Evolutionary conservation across 192 early-diverging fungal genomes (phyloP).

Genomic region (Thamnidium elegans): DNA sequence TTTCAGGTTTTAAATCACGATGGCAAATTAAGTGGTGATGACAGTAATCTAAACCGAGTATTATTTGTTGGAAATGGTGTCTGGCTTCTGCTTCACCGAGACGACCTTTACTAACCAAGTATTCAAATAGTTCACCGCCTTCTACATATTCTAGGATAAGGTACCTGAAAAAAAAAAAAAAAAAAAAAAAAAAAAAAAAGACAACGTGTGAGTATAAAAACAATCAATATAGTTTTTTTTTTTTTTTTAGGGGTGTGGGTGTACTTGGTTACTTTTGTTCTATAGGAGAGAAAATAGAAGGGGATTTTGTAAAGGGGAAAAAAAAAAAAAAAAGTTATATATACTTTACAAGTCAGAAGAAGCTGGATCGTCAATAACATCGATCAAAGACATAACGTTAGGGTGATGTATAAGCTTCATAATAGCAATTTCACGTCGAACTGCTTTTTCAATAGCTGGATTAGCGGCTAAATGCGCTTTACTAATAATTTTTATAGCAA

Average conservation of each 20-base stretch:
- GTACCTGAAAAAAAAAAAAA: slow-evolving; percentile 40
- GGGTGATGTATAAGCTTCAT: slow-evolving; percentile 54
- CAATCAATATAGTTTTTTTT: not conserved
- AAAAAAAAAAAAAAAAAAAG: slow-evolving; percentile 2
- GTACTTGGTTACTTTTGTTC: not conserved
- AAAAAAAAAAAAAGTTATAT: not conserved
- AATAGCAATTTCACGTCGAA: slow-evolving; percentile 53
- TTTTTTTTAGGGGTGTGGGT: not conserved
- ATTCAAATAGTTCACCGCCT: slow-evolving; percentile 73
- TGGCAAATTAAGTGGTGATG: slow-evolving; percentile 71
- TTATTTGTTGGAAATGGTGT: slow-evolving; percentile 72
- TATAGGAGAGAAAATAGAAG: not conserved
- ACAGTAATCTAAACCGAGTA: slow-evolving; percentile 62
- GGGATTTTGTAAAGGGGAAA: not conserved
- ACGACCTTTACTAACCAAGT: slow-evolving; percentile 60
- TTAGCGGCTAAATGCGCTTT: slow-evolving; percentile 47
- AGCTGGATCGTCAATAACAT: slow-evolving; percentile 41
- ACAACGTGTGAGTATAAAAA: not conserved
- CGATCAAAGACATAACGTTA: slow-evolving; percentile 47
- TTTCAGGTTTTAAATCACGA: slow-evolving; percentile 92
- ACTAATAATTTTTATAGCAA: slow-evolving; percentile 51
- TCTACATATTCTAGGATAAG: slow-evolving; percentile 68
- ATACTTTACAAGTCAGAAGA: slow-evolving; percentile 35
- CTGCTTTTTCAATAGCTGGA: slow-evolving; percentile 50
- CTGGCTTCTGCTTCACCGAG: slow-evolving; percentile 60